Conservation (phyloP, 306 rosid genomes). For the Prunus fruticosa region DNA sequence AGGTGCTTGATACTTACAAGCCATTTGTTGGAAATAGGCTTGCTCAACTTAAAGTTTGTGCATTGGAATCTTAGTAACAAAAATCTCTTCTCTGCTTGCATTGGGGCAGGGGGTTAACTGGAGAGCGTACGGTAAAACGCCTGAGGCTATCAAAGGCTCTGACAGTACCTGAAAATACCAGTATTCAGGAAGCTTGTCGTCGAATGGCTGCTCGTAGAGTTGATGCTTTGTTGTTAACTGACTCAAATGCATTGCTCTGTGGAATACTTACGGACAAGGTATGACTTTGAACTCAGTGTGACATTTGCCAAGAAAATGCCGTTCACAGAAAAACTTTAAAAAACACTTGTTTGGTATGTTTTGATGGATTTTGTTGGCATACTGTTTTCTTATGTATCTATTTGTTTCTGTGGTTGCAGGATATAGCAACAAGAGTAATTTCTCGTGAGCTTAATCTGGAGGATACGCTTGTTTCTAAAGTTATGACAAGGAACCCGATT, state of each 20-base stretch:
- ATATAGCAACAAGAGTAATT: conserved; percentile 81
- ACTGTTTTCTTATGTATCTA: conserved; percentile 7
- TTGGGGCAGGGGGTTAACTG: conserved; percentile 60
- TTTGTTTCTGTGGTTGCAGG: conserved; percentile 47
- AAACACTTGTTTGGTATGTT: background rate
- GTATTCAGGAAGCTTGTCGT: conserved; percentile 77
- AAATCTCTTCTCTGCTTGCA: conserved; percentile 3
- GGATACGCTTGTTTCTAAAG: conserved; percentile 82
- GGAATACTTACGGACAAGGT: conserved; percentile 99
- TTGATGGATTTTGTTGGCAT: conserved; percentile 5
- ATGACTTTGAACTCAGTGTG: conserved; percentile 9
- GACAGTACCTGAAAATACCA: conserved; percentile 82
- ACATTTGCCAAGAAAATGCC: background rate
- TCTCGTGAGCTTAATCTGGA: conserved; percentile 71
- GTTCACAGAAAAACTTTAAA: background rate
- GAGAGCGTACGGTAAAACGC: conserved; percentile 85
- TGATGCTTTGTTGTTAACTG: conserved; percentile 85
- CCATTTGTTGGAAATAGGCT: background rate
- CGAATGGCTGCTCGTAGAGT: conserved; percentile 90
- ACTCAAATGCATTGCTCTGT: conserved; percentile 90
- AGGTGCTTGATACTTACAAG: background rate
- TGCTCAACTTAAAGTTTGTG: conserved; percentile 7
- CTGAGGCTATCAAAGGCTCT: conserved; percentile 85
- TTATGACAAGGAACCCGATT: conserved; percentile 88
- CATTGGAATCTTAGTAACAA: conserved; percentile 8